These are phyloP conservation scores for Gastrolobium villosum DNA, from an alignment of 306 rosid species.

Conservation along the genomic window DNA sequence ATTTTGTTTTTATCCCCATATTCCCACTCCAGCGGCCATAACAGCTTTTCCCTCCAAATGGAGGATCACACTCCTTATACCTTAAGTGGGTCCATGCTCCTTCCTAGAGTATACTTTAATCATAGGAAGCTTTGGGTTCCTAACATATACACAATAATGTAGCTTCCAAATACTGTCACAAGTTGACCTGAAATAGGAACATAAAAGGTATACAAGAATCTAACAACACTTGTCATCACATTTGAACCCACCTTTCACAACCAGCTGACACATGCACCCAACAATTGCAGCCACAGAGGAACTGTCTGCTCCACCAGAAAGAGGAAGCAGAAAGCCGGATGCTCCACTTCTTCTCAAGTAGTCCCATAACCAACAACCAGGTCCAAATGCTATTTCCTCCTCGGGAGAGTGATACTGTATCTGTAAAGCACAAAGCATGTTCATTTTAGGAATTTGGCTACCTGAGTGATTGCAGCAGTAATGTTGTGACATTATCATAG, in stretches of 20 bases:
- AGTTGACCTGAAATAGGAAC: conserved; percentile 41
- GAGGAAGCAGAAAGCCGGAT: conserved; percentile 98
- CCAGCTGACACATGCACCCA: conserved; percentile 98
- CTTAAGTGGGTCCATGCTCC: too few species aligned
- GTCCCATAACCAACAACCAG: conserved; percentile 99
- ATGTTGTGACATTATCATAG: conserved; percentile 4
- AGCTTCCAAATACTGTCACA: conserved; percentile 14
- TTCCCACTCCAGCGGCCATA: too few species aligned
- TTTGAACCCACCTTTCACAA: conserved; percentile 75
- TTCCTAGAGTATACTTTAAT: too few species aligned
- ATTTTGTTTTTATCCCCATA: too few species aligned
- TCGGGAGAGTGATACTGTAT: conserved; percentile 88
- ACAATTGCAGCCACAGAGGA: conserved; percentile 97
- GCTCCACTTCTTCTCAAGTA: conserved; percentile 98
- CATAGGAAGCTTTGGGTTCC: too few species aligned
- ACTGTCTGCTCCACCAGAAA: conserved; percentile 99
- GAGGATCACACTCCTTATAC: too few species aligned
- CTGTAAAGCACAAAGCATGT: conserved; percentile 56
- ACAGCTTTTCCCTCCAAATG: too few species aligned
- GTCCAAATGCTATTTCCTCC: conserved; percentile 99
- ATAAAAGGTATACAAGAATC: conserved; percentile 39
- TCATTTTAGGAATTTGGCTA: conserved; percentile 43
- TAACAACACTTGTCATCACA: conserved; percentile 4
- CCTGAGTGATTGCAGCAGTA: conserved; percentile 21
- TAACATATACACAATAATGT: not conserved